Percentiles rank a stretch among this genome's conserved stretches.
These are phyloP conservation scores for Emergomyces pasteurianus DNA, from an alignment of 2,329 filamentous ascomycete genomes.

Conservation along the genomic window DNA sequence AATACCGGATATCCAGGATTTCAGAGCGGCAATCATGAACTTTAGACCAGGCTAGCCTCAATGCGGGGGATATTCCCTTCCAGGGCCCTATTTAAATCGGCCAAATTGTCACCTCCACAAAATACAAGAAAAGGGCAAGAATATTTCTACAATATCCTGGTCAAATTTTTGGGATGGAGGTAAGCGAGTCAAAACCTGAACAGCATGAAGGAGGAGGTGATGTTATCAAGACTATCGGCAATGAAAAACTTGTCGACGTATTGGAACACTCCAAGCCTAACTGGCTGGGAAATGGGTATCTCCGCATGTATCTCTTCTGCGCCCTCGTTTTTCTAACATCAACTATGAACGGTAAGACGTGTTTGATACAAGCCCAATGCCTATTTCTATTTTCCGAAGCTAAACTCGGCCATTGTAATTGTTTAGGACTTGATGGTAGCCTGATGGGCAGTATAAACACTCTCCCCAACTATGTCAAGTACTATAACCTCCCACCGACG, in stretches of 20 bases:
- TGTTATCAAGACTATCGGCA: background rate
- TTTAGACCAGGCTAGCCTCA: background rate
- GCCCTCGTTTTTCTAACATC: conserved; percentile 13
- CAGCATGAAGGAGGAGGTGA: background rate
- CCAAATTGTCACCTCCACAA: too few species aligned
- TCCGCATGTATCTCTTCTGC: conserved; percentile 11
- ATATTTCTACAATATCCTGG: background rate
- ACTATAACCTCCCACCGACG: conserved; percentile 25
- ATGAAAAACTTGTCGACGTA: conserved; percentile 1
- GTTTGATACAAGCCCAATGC: background rate
- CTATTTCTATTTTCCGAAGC: background rate
- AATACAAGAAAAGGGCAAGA: background rate
- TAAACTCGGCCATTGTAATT: conserved; percentile 2
- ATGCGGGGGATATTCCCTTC: background rate
- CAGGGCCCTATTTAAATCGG: background rate
- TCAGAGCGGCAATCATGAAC: background rate
- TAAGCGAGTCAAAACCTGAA: background rate
- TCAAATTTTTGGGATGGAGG: background rate
- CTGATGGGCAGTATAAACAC: conserved; percentile 37
- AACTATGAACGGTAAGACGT: conserved; percentile 12
- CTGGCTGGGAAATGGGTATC: conserved; percentile 10
- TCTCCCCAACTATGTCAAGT: conserved; percentile 30
- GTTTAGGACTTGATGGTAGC: conserved; percentile 14
- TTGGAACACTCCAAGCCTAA: conserved; percentile 8
- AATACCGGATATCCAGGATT: background rate